phyloP scores from a whole-genome alignment of 108 stramenopile species.

The Skeletonema costatum region DNA sequence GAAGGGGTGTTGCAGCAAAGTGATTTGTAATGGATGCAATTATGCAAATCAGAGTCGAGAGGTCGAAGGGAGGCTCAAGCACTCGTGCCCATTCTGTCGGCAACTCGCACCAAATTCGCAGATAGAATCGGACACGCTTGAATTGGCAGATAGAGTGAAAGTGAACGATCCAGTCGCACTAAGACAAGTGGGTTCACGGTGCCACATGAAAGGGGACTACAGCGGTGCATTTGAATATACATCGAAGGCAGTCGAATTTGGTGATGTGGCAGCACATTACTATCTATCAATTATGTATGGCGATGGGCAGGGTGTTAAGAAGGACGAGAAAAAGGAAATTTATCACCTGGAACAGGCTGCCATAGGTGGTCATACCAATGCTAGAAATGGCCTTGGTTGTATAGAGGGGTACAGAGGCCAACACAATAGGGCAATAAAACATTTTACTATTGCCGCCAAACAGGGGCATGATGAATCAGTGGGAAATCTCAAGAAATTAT shows the following conservation, averaged over 20 bases:
- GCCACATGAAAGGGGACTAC: neutral
- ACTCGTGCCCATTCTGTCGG: neutral
- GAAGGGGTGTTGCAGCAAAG: neutral
- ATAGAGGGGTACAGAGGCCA: neutral
- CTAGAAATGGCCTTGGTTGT: neutral
- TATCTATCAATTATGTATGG: neutral
- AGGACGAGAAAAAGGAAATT: neutral
- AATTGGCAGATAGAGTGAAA: neutral
- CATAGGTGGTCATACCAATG: neutral
- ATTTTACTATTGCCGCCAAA: neutral
- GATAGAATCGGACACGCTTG: neutral
- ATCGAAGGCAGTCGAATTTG: neutral
- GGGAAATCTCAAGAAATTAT: neutral
- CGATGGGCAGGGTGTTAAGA: neutral
- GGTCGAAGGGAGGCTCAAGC: neutral
- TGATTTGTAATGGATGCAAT: neutral
- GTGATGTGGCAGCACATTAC: neutral
- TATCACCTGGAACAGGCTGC: slow-evolving; percentile 3
- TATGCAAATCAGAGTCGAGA: neutral
- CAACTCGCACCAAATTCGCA: neutral
- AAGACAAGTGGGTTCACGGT: neutral
- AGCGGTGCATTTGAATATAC: neutral
- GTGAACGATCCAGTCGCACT: neutral
- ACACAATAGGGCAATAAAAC: neutral
- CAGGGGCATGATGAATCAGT: neutral